Percentiles rank a stretch among this genome's conserved stretches.
Conservation (phyloP, 176 grass and related monocot species). For the maize (Zea mays) region DNA sequence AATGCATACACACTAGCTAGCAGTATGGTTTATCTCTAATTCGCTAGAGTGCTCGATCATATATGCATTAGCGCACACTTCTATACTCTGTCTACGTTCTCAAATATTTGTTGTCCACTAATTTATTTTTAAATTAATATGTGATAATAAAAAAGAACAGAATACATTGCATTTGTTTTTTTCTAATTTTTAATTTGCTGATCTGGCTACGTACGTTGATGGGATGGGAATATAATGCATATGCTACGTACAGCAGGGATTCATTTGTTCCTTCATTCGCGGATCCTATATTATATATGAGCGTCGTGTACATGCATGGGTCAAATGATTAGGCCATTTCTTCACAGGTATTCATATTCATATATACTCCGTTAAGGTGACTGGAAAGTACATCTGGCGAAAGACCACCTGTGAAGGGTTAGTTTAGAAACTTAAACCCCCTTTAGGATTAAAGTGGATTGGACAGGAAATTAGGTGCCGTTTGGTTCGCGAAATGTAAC, state of each 20-base stretch:
- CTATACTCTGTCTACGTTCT: too few relatives aligned
- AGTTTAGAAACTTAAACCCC: too few relatives aligned
- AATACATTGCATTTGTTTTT: too few relatives aligned
- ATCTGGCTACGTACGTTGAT: neutral
- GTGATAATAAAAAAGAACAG: too few relatives aligned
- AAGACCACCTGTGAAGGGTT: conserved; percentile 4
- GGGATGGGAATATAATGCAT: neutral
- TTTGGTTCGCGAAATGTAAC: too few relatives aligned
- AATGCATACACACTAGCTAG: too few relatives aligned
- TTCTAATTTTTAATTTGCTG: neutral
- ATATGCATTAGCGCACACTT: neutral
- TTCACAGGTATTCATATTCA: neutral
- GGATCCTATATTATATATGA: conserved; percentile 36
- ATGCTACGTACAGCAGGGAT: conserved; percentile 6
- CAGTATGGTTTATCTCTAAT: too few relatives aligned
- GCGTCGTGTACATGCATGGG: too few relatives aligned
- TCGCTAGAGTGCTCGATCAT: neutral
- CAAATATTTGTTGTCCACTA: too few relatives aligned
- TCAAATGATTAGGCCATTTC: conserved; percentile 32
- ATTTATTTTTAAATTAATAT: too few relatives aligned
- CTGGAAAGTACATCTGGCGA: neutral
- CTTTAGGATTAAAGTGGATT: too few relatives aligned
- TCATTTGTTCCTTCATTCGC: conserved; percentile 33
- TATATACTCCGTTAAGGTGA: neutral
- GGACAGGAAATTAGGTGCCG: too few relatives aligned